phyloP scores from a whole-genome alignment of 148 eudicot species.

The Amaranthus palmeri region DNA sequence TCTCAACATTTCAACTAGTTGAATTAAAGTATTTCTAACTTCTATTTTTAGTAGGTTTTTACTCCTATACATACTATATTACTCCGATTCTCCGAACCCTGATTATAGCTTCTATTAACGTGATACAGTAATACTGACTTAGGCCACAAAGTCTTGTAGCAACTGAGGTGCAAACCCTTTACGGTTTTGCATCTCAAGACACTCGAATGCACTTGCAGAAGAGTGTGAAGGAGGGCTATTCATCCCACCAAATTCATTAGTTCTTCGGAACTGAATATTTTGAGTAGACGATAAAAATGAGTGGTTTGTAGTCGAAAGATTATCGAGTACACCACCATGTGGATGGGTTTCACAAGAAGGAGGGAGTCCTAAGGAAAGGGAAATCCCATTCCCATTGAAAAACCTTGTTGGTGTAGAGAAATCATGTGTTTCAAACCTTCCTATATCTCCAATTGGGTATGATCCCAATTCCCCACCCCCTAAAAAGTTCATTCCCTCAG shows the following conservation, averaged over 20 bases:
- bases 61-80: slow-evolving; percentile 30
- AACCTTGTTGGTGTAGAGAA: slow-evolving; percentile 29
- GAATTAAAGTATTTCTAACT: no score
- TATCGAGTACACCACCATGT: not conserved
- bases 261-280: slow-evolving; percentile 43
- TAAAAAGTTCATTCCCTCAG: slow-evolving; percentile 37
- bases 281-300: slow-evolving; percentile 36
- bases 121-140: not conserved
- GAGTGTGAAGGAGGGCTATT: slow-evolving; percentile 37
- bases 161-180: slow-evolving; percentile 64
- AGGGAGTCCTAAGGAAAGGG: slow-evolving; percentile 78
- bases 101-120: no score
- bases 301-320: slow-evolving; percentile 37
- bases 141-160: slow-evolving; percentile 67
- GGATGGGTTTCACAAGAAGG: slow-evolving; percentile 29
- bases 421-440: slow-evolving; percentile 50
- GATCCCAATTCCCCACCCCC: slow-evolving; percentile 44
- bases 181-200: slow-evolving; percentile 46
- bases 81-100: no score
- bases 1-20: no score
- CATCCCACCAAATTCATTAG: slow-evolving; percentile 30
- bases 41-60: not conserved
- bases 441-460: slow-evolving; percentile 47
- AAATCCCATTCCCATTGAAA: slow-evolving; percentile 40
- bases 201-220: slow-evolving; percentile 35